phyloP scores from a whole-genome alignment of 495 filamentous ascomycete genomes.

The Penicillium cataractarum region DNA sequence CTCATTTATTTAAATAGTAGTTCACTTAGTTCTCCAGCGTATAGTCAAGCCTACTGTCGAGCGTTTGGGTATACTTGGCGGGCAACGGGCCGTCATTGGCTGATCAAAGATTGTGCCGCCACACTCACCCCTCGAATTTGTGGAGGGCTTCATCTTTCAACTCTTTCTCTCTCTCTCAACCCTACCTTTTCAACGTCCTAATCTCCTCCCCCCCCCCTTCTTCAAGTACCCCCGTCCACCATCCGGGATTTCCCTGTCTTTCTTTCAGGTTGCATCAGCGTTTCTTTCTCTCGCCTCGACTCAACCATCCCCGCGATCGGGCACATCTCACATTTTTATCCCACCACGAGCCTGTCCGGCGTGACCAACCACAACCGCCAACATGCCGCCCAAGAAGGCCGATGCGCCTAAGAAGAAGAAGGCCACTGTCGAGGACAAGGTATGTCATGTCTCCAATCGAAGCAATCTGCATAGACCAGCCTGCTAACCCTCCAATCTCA shows the following conservation, averaged over 20 bases:
- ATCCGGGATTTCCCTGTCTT: constrained; percentile 11
- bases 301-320: constrained; percentile 20
- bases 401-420: constrained; percentile 68
- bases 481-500: constrained; percentile 20
- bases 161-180: constrained; percentile 6
- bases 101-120: constrained; percentile 32
- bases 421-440: constrained; percentile 85
- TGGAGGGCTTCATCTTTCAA: constrained; percentile 25
- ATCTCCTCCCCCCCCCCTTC: not conserved
- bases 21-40: not conserved
- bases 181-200: constrained; percentile 9
- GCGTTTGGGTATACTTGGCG: constrained; percentile 21
- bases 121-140: constrained; percentile 40
- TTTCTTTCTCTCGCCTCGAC: constrained; percentile 10
- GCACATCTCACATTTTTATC: constrained; percentile 32
- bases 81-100: constrained; percentile 32
- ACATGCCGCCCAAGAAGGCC: constrained; percentile 90
- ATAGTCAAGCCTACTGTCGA: not conserved
- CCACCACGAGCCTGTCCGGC: constrained; percentile 15
- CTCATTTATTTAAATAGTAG: not conserved
- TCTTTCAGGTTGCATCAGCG: constrained; percentile 28
- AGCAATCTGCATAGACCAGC: not conserved
- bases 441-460: constrained; percentile 27
- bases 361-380: constrained; percentile 41
- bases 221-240: not conserved